Percentiles rank a stretch among this genome's conserved stretches.
phyloP scores from a whole-genome alignment of 2,329 filamentous ascomycete species.

The Calonectria pseudoreteaudii region DNA sequence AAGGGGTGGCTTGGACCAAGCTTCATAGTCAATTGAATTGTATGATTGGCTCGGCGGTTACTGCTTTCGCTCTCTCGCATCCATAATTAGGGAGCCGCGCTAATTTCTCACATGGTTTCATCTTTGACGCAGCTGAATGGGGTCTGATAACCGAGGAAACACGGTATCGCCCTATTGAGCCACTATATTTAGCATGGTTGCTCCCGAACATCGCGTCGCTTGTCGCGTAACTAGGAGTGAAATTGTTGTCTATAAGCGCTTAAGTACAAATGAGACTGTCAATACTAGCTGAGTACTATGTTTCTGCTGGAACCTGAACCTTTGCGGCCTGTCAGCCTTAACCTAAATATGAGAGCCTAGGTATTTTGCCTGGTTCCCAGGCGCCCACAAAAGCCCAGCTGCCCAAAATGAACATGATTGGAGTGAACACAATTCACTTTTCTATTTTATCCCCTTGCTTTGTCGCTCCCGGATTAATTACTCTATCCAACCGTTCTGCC shows the following conservation, averaged over 20 bases:
- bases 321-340: neutral
- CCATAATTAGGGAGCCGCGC: neutral
- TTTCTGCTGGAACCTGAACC: neutral
- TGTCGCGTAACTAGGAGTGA: neutral
- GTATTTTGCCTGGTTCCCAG: neutral
- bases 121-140: neutral
- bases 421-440: neutral
- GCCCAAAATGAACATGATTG: neutral
- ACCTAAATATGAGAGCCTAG: neutral
- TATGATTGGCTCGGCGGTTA: neutral
- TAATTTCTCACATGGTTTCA: neutral
- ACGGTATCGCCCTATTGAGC: neutral
- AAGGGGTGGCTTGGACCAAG: neutral
- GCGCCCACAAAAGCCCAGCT: neutral
- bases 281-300: neutral
- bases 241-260: neutral
- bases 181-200: neutral
- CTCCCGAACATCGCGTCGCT: too few relatives aligned
- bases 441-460: neutral
- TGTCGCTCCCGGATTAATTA: neutral
- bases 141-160: neutral
- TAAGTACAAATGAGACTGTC: neutral
- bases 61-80: neutral
- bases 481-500: slow-evolving; percentile 25
- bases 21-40: neutral